phyloP scores from a whole-genome alignment of 140 eudicot genomes.

The Senecio squalidus region DNA sequence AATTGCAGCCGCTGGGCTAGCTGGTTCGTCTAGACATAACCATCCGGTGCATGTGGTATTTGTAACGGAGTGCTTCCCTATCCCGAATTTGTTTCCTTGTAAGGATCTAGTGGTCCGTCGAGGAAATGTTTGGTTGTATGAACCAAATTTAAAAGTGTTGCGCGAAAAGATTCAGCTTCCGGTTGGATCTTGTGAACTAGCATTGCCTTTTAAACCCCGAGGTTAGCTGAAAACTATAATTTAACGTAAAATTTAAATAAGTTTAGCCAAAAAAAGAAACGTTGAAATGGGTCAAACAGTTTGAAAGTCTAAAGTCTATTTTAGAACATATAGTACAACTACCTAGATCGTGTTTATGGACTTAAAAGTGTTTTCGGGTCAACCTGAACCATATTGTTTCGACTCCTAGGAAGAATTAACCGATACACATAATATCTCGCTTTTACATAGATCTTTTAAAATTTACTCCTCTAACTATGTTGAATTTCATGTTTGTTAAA shows the following conservation, averaged over 20 bases:
- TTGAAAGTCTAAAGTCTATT: neutral
- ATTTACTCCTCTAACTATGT: neutral
- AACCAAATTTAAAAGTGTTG: slow-evolving; percentile 56
- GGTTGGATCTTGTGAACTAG: slow-evolving; percentile 91
- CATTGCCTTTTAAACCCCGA: slow-evolving; percentile 64
- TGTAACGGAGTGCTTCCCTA: slow-evolving; percentile 62
- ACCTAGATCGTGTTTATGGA: too few relatives aligned
- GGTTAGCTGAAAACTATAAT: slow-evolving; percentile 31
- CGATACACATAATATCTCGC: neutral
- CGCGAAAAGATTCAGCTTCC: slow-evolving; percentile 71
- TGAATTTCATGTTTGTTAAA: neutral
- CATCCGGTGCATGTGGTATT: slow-evolving; percentile 56
- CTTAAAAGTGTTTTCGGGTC: too few relatives aligned
- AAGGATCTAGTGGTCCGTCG: slow-evolving; percentile 62
- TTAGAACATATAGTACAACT: too few relatives aligned
- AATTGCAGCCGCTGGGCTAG: slow-evolving; percentile 61
- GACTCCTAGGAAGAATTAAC: neutral
- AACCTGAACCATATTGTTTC: too few relatives aligned
- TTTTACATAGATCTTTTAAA: neutral
- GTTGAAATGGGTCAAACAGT: neutral
- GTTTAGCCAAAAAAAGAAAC: neutral
- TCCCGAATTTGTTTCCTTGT: slow-evolving; percentile 78
- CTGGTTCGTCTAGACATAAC: slow-evolving; percentile 45
- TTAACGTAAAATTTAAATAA: neutral
- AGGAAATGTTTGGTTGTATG: slow-evolving; percentile 69